A percentile compares a stretch with the other conserved stretches of the same genome.
These are phyloP conservation scores for Coix lacrymajobi DNA, from an alignment of 176 grass and related monocot genomes.

Conservation along the genomic window DNA sequence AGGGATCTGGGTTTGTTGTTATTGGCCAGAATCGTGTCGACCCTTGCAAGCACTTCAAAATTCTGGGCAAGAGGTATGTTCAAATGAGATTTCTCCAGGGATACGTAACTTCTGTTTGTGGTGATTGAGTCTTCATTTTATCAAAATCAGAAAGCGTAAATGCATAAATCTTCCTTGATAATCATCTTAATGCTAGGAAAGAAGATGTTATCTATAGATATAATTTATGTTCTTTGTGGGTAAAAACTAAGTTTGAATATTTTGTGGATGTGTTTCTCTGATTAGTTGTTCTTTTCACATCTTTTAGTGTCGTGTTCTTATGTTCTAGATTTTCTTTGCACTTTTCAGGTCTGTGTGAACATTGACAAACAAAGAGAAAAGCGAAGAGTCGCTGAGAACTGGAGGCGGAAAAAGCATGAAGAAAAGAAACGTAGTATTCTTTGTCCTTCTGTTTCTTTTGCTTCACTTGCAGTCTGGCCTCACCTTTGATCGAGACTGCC, in stretches of 20 bases:
- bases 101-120: neutral
- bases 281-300: neutral
- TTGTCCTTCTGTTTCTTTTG: neutral
- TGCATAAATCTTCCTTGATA: neutral
- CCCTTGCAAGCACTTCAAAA: constrained; percentile 85
- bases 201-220: neutral
- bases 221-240: neutral
- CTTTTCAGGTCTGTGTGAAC: constrained; percentile 71
- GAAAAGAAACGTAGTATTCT: constrained; percentile 69
- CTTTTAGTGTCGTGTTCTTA: constrained; percentile 13
- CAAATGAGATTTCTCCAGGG: neutral
- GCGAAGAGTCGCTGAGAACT: constrained; percentile 48
- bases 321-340: neutral
- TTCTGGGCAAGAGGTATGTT: constrained; percentile 70
- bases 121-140: neutral
- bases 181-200: neutral
- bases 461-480: neutral
- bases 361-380: constrained; percentile 72
- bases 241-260: neutral
- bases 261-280: neutral
- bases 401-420: constrained; percentile 66
- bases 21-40: constrained; percentile 79
- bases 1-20: constrained; percentile 49
- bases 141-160: neutral
- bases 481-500: neutral